Evolutionary conservation across 768 basidiomycete species (phyloP), one percentile per base, ranked within the genome.

Genomic region (Suillus bovinus): DNA sequence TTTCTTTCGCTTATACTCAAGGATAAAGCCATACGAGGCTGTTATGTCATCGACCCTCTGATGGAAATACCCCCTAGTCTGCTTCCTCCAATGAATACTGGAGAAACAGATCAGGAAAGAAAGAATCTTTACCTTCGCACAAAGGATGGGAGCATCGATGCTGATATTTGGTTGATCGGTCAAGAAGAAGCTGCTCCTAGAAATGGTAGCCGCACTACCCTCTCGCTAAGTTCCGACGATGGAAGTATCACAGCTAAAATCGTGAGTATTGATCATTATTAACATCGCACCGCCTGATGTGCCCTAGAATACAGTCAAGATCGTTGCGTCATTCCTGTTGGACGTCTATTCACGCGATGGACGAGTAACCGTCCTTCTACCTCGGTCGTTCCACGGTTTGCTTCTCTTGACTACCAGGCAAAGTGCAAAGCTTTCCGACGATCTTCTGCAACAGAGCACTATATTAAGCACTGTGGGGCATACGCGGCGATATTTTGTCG

Each of bases 311-410:
- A 58, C 61, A 17, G 66, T 75, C 14, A 49, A 56, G 31, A 70
- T 11, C 20, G 38, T 52, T 24, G 59, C 59, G 29, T 66, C 67
- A 16, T 66, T 66, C 36, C 46, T 59, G 3, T 38, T 68, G 54
- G 63, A 66, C n/a, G 49, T 58, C 0, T 39, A 53, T 58, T 31
- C 67, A 6, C 38, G 54, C 9, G 61, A 79, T 59, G 80, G 80
- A n/a, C 65, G 70, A 47, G 67, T 81, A 47, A 71, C 67, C 2
- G 39, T 81, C 16, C 70, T 73, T 58, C 64, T 82, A 52, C 80
- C 81, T 9, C 76, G 77, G 36, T 72, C 77, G 20, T 82, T 81
- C 72, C 70, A 71, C 34, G 81, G 81, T 0, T 75, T 74, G 0
- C 55, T 81, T 56, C 70, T 72, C 49, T 66, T 79, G 56, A 71